Base-by-base conservation (phyloP, 1,284 basidiomycete genomes). In the Ganoderma boninense region DNA sequence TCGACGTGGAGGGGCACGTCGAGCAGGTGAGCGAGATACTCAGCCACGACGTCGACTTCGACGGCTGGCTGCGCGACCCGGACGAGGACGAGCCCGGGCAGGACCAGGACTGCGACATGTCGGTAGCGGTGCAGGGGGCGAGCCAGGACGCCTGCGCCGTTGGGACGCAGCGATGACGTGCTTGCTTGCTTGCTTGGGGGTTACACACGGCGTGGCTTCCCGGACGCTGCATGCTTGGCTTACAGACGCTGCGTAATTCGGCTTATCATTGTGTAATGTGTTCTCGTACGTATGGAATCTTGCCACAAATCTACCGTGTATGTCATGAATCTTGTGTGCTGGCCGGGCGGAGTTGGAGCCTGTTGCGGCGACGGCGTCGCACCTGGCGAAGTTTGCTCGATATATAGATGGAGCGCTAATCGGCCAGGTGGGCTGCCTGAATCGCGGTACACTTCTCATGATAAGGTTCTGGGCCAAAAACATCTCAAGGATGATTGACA, bases 31-130 rank as follows among this genome's bases (percentile, higher is more conserved):
- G 79, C 65, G 84, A 83, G 71, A 65, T 85, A 66, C 73, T 87
- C 67, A 84, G 84, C 70, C 77, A 79, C 69, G 86, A 86, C 59
- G 83, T 87, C 1, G 85, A 87, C 70, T 84, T 84, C 67, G 80
- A 80, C 38, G 84, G 81, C 10, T 87, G 84, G 86, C 60, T 86
- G 69, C 80, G 79, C 56, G 85, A 85, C 73, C 66, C 77, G 10
- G 77, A 75, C 38, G 76, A 77, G 23, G 76, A 76, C 2, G 78
- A 80, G 43, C 76, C 76, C 18, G 74, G 70, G 57, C 62, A 68
- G 16, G 69, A 75, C 35, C 71, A 68, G 16, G 69, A 75, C 35
- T 70, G 67, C 13, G 71, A 75, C 49, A 49, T 64, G 67, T 26
- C 63, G 32, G 56, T 57, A 43, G 44, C 56, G 18, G 6, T 54